phyloP scores from a whole-genome alignment of 306 rosid species.

The Spatholobus suberectus region DNA sequence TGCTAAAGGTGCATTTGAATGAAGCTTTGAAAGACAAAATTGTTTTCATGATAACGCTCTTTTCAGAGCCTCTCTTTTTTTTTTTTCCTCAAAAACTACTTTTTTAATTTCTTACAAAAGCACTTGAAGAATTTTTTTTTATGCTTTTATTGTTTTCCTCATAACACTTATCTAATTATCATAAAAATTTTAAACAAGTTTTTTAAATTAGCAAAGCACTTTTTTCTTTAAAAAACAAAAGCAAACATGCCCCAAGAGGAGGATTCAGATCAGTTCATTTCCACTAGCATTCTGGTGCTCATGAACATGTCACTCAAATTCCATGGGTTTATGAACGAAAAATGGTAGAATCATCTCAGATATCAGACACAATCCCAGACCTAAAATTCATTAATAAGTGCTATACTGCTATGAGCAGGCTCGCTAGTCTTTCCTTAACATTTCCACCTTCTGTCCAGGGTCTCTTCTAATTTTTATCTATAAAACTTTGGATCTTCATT shows the following conservation, averaged over 20 bases:
- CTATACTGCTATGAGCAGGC: neutral
- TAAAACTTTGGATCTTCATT: neutral
- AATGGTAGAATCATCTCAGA: neutral
- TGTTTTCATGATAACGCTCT: neutral
- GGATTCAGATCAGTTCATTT: neutral
- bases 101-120: neutral
- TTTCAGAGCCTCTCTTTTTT: neutral
- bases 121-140: neutral
- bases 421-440: neutral
- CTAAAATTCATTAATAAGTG: neutral
- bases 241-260: neutral
- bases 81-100: neutral
- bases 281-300: neutral
- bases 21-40: neutral
- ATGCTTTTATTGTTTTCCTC: neutral
- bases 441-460: neutral
- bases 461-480: neutral
- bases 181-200: neutral
- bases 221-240: neutral
- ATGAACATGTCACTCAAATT: slow-evolving; percentile 16
- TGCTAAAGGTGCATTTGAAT: neutral
- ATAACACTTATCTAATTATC: neutral
- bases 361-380: neutral
- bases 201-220: neutral
- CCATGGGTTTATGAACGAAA: neutral